A percentile compares a stretch with the other conserved stretches of the same genome.
phyloP scores from a whole-genome alignment of 345 rosid genomes.

The Lepidium africanum region DNA sequence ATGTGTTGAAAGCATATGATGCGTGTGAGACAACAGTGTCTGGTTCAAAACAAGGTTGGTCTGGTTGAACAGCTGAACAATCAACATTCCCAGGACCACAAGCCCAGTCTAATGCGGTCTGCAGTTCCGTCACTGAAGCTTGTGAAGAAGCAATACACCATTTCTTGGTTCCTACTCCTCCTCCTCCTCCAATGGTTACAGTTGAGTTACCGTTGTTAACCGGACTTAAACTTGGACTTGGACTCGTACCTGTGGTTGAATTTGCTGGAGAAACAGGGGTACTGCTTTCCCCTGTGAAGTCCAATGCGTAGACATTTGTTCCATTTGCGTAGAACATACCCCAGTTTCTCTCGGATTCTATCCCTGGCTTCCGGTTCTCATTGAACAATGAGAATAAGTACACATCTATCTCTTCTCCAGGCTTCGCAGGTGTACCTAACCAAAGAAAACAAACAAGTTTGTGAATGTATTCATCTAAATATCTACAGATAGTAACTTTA shows the following conservation, averaged over 20 bases:
- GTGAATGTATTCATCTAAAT: not conserved
- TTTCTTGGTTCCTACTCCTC: slow-evolving; percentile 14
- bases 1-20: slow-evolving; percentile 76
- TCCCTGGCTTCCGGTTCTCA: slow-evolving; percentile 81
- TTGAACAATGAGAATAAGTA: slow-evolving; percentile 87
- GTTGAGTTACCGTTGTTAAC: slow-evolving; percentile 12
- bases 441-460: not conserved
- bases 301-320: slow-evolving; percentile 65
- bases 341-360: slow-evolving; percentile 89
- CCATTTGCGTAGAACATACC: slow-evolving; percentile 77
- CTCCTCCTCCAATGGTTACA: slow-evolving; percentile 14
- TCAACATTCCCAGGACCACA: slow-evolving; percentile 92
- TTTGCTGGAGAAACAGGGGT: slow-evolving; percentile 34
- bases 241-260: slow-evolving; percentile 40
- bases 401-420: slow-evolving; percentile 65
- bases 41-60: slow-evolving; percentile 92
- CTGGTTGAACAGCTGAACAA: slow-evolving; percentile 82
- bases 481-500: not conserved
- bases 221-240: slow-evolving; percentile 31
- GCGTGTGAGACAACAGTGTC: slow-evolving; percentile 85
- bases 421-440: slow-evolving; percentile 73
- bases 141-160: slow-evolving; percentile 90
- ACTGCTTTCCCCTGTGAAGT: slow-evolving; percentile 63
- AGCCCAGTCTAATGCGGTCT: slow-evolving; percentile 84
- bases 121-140: slow-evolving; percentile 57